Evolutionary conservation across 163 green algal species (phyloP).

Genomic region (Prototheca wickerhamii): DNA sequence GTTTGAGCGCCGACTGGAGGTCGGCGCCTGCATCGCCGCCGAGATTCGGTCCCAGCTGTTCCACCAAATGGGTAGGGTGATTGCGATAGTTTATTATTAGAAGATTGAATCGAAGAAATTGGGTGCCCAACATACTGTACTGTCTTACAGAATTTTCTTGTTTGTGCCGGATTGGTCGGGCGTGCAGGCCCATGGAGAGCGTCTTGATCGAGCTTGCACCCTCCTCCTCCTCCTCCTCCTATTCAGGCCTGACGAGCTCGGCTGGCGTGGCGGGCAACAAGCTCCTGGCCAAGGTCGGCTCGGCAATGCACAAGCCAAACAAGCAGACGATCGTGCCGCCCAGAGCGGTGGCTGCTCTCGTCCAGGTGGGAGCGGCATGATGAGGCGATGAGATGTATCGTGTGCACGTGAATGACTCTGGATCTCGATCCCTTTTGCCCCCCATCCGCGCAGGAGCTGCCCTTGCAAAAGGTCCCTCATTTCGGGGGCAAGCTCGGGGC

Average conservation of each 20-base stretch:
- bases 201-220: background rate
- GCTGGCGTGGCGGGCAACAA: slow-evolving; percentile 64
- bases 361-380: slow-evolving; percentile 33
- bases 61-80: slow-evolving; percentile 23
- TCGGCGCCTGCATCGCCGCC: slow-evolving; percentile 40
- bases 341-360: slow-evolving; percentile 42
- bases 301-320: slow-evolving; percentile 74
- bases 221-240: background rate
- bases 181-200: too few relatives aligned
- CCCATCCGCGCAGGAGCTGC: slow-evolving; percentile 45
- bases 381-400: slow-evolving; percentile 1
- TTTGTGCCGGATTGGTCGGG: too few relatives aligned
- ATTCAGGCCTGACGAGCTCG: slow-evolving; percentile 25
- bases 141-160: too few relatives aligned
- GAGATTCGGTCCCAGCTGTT: slow-evolving; percentile 32
- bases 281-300: slow-evolving; percentile 73
- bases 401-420: too few relatives aligned
- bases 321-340: slow-evolving; percentile 71
- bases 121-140: too few relatives aligned
- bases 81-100: too few relatives aligned
- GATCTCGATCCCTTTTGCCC: background rate
- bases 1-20: slow-evolving; percentile 50
- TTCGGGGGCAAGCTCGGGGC: slow-evolving; percentile 82
- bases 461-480: slow-evolving; percentile 66
- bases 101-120: too few relatives aligned